Percentiles rank a stretch among this genome's conserved stretches.
Evolutionary conservation across 208 protist genomes (phyloP).

Genomic region (Novymonas esmeraldas): DNA sequence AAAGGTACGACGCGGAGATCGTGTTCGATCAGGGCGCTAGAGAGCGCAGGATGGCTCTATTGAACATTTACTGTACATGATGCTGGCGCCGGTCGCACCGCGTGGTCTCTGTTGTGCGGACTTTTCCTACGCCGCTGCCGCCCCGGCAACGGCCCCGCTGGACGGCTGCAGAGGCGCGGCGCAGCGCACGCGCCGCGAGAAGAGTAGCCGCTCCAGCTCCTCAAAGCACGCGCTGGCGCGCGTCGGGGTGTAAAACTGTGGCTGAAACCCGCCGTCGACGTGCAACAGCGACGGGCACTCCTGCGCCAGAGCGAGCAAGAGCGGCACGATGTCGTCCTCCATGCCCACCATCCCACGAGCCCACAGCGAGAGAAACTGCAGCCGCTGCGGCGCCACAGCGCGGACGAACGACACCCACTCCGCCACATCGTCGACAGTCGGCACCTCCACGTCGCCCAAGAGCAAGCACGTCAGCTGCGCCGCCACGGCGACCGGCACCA

Average conservation of each 20-base stretch:
- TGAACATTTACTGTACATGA: slow-evolving; percentile 15
- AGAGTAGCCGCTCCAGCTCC: slow-evolving; percentile 49
- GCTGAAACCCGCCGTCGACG: slow-evolving; percentile 66
- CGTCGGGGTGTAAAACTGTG: slow-evolving; percentile 48
- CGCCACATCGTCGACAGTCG: slow-evolving; percentile 25
- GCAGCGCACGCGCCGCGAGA: slow-evolving; percentile 35
- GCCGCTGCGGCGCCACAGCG: slow-evolving; percentile 7
- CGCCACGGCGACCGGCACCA: slow-evolving; percentile 38
- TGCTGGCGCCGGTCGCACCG: background rate
- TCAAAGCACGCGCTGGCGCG: slow-evolving; percentile 46
- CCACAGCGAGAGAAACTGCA: slow-evolving; percentile 70
- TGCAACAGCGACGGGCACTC: slow-evolving; percentile 47
- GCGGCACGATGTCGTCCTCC: slow-evolving; percentile 13
- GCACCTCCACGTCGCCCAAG: slow-evolving; percentile 54
- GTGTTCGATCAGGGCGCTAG: too few relatives aligned
- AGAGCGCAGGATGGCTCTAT: too few relatives aligned
- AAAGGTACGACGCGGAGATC: too few relatives aligned
- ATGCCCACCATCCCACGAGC: slow-evolving; percentile 61
- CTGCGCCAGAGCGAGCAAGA: slow-evolving; percentile 33
- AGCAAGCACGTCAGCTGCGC: slow-evolving; percentile 41
- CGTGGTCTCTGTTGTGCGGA: too few relatives aligned
- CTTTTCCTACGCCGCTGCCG: too few relatives aligned
- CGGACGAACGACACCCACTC: slow-evolving; percentile 31
- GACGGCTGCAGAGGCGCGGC: background rate
- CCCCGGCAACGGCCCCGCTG: background rate